These are phyloP conservation scores for Pythium plurisporium DNA, from an alignment of 352 stramenopile genomes.

Conservation along the genomic window DNA sequence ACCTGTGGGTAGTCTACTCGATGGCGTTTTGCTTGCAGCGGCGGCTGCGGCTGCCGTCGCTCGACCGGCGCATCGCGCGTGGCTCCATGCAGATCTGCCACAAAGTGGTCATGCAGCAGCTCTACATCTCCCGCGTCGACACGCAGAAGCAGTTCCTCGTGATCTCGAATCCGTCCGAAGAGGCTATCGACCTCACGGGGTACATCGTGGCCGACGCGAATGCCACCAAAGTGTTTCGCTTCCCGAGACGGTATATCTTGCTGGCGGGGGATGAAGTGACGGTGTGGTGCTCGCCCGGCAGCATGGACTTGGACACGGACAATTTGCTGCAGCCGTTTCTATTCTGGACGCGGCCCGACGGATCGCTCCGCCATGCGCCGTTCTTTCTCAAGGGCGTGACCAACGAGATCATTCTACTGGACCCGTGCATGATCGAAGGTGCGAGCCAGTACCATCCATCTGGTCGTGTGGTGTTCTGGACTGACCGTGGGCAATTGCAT, in stretches of 20 bases:
- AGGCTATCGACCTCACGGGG: constrained; percentile 63
- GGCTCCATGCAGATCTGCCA: constrained; percentile 82
- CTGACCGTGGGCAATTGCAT: no score
- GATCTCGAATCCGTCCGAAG: constrained; percentile 73
- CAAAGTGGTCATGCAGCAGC: constrained; percentile 80
- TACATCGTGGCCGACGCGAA: constrained; percentile 50
- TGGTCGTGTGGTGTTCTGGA: not conserved
- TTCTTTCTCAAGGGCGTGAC: constrained; percentile 44
- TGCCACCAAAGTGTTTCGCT: constrained; percentile 49
- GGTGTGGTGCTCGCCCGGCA: constrained; percentile 68
- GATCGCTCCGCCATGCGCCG: constrained; percentile 46
- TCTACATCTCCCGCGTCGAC: constrained; percentile 79
- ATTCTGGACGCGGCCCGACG: constrained; percentile 65
- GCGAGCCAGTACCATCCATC: not conserved
- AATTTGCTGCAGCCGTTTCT: constrained; percentile 77
- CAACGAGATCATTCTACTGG: constrained; percentile 73
- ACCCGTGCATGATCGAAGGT: constrained; percentile 72
- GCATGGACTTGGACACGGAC: constrained; percentile 64
- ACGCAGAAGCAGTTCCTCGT: constrained; percentile 76
- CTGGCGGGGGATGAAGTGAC: constrained; percentile 75
- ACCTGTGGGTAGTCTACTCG: not conserved
- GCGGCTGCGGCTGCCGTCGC: constrained; percentile 47
- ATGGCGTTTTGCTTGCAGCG: constrained; percentile 67
- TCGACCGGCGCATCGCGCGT: constrained; percentile 69
- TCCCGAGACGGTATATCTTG: constrained; percentile 65